Percentiles rank a stretch among this genome's conserved stretches.
These are phyloP conservation scores for Paecilomyces variotii DNA, from an alignment of 2,329 filamentous ascomycete genomes.

Conservation along the genomic window DNA sequence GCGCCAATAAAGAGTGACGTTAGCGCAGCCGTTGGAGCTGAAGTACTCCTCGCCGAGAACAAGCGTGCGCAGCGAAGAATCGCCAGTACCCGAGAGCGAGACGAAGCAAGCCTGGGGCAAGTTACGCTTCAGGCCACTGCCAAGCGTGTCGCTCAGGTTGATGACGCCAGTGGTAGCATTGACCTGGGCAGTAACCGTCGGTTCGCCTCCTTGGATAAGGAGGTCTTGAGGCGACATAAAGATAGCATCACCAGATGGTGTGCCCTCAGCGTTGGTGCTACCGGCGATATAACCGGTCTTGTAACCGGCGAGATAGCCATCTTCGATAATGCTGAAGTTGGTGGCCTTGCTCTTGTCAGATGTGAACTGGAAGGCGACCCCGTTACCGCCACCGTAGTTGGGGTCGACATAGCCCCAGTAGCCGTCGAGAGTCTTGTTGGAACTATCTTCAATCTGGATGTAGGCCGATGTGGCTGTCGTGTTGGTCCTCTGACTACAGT, in stretches of 20 bases:
- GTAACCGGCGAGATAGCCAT: conserved; percentile 1
- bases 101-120: conserved; percentile 1
- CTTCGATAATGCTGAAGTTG: conserved; percentile 1
- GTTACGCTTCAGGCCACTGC: background rate
- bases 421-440: conserved; percentile 1
- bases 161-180: background rate
- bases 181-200: background rate
- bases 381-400: background rate
- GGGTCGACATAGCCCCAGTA: conserved; percentile 3
- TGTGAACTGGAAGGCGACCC: conserved; percentile 1
- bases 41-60: conserved; percentile 4
- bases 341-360: conserved; percentile 1
- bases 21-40: conserved; percentile 1
- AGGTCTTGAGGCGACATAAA: conserved; percentile 1
- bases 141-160: background rate
- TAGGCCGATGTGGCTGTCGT: background rate
- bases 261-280: conserved; percentile 2
- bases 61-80: conserved; percentile 1
- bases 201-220: conserved; percentile 2
- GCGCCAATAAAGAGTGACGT: conserved; percentile 1
- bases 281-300: conserved; percentile 1
- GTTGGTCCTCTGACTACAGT: background rate
- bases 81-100: background rate
- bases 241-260: conserved; percentile 1
- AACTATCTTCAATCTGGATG: conserved; percentile 1